Conservation (phyloP, 1,139 yeast species). For the Taiozyma sp. region DNA sequence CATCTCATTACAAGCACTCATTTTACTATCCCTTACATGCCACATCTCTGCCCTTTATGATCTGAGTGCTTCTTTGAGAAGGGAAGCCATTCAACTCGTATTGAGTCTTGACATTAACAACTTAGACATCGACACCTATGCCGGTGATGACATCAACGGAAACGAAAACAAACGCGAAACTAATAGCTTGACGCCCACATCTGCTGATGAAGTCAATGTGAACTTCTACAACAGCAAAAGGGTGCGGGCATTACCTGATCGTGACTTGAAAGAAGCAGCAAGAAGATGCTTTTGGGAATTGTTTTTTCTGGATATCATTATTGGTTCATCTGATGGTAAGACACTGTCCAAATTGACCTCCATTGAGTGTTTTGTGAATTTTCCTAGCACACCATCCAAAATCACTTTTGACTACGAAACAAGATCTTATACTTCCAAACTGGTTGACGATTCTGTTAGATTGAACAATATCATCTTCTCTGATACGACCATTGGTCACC, state of each 20-base stretch:
- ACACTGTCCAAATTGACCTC: slow-evolving; percentile 37
- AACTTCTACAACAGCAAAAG: slow-evolving; percentile 26
- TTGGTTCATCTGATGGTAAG: slow-evolving; percentile 48
- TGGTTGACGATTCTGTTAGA: slow-evolving; percentile 44
- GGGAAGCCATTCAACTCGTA: slow-evolving; percentile 34
- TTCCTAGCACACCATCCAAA: slow-evolving; percentile 33
- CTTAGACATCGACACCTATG: slow-evolving; percentile 27
- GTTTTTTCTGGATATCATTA: slow-evolving; percentile 43
- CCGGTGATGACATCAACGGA: slow-evolving; percentile 22
- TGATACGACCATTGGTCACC: slow-evolving; percentile 32
- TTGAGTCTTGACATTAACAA: slow-evolving; percentile 32
- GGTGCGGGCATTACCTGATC: slow-evolving; percentile 23
- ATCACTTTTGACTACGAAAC: slow-evolving; percentile 40
- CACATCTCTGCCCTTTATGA: slow-evolving; percentile 46
- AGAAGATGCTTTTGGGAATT: slow-evolving; percentile 46
- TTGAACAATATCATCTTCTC: slow-evolving; percentile 40
- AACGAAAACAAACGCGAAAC: slow-evolving; percentile 3
- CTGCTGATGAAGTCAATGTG: slow-evolving; percentile 18
- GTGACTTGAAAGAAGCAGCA: slow-evolving; percentile 30
- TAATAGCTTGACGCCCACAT: slow-evolving; percentile 11
- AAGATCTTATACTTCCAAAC: slow-evolving; percentile 41
- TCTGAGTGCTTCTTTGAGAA: slow-evolving; percentile 35
- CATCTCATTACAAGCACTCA: slow-evolving; percentile 36
- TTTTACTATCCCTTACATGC: slow-evolving; percentile 36
- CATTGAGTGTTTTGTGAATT: slow-evolving; percentile 29